Base-by-base conservation (phyloP, 1,139 yeast genomes). In the Blastobotrys raffinosifermentans region DNA sequence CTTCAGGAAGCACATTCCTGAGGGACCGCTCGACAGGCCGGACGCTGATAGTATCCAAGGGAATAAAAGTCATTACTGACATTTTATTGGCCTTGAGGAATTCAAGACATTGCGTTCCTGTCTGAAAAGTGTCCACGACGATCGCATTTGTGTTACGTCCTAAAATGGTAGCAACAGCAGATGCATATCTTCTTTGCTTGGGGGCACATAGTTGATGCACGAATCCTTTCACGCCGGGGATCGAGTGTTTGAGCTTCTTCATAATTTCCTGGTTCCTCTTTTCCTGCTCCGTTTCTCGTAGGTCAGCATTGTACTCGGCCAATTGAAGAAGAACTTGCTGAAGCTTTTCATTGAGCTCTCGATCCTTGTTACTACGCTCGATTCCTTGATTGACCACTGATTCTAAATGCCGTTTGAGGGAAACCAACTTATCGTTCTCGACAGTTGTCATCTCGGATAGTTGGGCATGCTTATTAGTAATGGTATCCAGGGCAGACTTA, bases 41-140 rank as follows among this genome's bases (percentile, higher is more conserved):
- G 3, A 73, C 68, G n/a, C 75, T 80, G 26, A 91, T 77, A 1
- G 89, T 72, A 53, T 87, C 94, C 38, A 91, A 64, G 0, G 98
- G 98, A 44, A 91, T 82, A 50, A 91, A 89, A 0, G 94, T 78
- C 1, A 91, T 89, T 10, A 75, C 72, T 33, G 97, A 96, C 9
- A 82, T 67, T 47, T 96, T 72, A 55, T 93, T 91, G 47, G 85
- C 94, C 51, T 87, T 85, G 58, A 91, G 66, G 40, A 81, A 80
- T 13, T 77, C 76, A 50, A 91, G 81, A 61, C 98, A 89, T 46
- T 78, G 80, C 41, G 80, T 77, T 1, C 96, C 98, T 14, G 81
- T 75, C 9, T 77, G 61, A 2, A 81, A 64, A 17, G 75, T 75
- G 50, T 86, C 95, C 3, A 91, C 98, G 21, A 91, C 73, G 8